These are phyloP conservation scores for Metarhizium humberi DNA, from an alignment of 2,329 filamentous ascomycete genomes.

Conservation along the genomic window DNA sequence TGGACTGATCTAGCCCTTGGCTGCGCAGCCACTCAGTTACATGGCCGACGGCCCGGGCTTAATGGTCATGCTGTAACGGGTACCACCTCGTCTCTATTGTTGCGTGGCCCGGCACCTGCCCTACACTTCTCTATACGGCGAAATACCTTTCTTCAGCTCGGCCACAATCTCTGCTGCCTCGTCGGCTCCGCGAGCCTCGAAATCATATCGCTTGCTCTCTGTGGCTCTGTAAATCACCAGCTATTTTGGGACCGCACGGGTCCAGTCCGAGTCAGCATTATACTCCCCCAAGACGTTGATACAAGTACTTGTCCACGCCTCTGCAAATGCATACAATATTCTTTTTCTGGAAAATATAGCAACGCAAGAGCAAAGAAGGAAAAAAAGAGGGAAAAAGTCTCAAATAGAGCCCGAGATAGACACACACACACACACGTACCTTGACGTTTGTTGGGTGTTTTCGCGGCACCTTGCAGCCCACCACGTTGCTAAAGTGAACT, in stretches of 20 bases:
- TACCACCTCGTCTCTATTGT: too few relatives aligned
- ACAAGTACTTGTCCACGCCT: neutral
- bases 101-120: too few relatives aligned
- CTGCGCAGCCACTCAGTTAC: too few relatives aligned
- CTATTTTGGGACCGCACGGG: slow-evolving; percentile 24
- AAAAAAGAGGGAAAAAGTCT: too few relatives aligned
- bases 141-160: slow-evolving; percentile 69
- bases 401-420: too few relatives aligned
- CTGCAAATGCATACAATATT: neutral
- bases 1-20: neutral
- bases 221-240: slow-evolving; percentile 64
- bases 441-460: slow-evolving; percentile 76
- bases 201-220: slow-evolving; percentile 76
- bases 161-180: slow-evolving; percentile 72
- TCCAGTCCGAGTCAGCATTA: neutral
- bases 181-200: slow-evolving; percentile 62
- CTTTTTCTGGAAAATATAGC: neutral
- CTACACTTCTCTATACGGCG: slow-evolving; percentile 49
- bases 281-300: neutral
- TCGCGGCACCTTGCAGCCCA: slow-evolving; percentile 72
- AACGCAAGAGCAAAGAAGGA: too few relatives aligned
- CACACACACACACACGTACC: slow-evolving; percentile 31
- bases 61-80: too few relatives aligned
- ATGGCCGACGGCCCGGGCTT: too few relatives aligned
- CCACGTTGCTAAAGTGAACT: slow-evolving; percentile 72